These are phyloP conservation scores for Hyaloperonospora arabidopsidis DNA, from an alignment of 352 stramenopile species.

Conservation along the genomic window DNA sequence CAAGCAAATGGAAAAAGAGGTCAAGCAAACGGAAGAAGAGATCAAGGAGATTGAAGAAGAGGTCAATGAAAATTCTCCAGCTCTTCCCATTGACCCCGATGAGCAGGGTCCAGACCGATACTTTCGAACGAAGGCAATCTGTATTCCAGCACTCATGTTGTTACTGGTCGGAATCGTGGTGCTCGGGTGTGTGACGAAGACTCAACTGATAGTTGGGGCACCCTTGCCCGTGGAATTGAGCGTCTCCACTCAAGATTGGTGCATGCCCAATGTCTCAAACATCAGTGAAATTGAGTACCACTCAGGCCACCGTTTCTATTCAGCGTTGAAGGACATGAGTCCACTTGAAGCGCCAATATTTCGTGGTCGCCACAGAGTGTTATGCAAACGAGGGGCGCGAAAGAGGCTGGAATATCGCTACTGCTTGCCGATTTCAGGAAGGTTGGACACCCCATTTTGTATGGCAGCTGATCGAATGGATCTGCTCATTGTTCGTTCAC, in stretches of 20 bases:
- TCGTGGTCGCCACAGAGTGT: conserved; percentile 5
- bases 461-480: conserved; percentile 34
- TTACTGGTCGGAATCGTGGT: conserved; percentile 6
- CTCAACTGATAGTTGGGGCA: conserved; percentile 8
- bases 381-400: conserved; percentile 17
- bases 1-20: too few relatives aligned
- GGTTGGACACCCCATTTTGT: conserved; percentile 43
- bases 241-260: background rate
- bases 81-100: too few relatives aligned
- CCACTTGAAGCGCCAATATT: conserved; percentile 16
- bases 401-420: conserved; percentile 11
- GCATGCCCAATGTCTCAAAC: background rate
- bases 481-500: conserved; percentile 21
- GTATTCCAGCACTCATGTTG: conserved; percentile 2
- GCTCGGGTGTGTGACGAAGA: conserved; percentile 11
- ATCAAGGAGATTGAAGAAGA: too few relatives aligned
- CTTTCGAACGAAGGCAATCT: too few relatives aligned
- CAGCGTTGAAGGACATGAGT: conserved; percentile 9
- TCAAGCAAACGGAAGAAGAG: too few relatives aligned
- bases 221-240: background rate
- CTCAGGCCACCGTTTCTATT: conserved; percentile 21
- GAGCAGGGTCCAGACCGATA: too few relatives aligned
- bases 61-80: too few relatives aligned
- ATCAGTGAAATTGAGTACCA: conserved; percentile 9
- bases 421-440: conserved; percentile 42